Percentiles rank a stretch among this genome's conserved stretches.
Conservation (phyloP, 2,329 filamentous ascomycete genomes). For the Fusarium sp. region DNA sequence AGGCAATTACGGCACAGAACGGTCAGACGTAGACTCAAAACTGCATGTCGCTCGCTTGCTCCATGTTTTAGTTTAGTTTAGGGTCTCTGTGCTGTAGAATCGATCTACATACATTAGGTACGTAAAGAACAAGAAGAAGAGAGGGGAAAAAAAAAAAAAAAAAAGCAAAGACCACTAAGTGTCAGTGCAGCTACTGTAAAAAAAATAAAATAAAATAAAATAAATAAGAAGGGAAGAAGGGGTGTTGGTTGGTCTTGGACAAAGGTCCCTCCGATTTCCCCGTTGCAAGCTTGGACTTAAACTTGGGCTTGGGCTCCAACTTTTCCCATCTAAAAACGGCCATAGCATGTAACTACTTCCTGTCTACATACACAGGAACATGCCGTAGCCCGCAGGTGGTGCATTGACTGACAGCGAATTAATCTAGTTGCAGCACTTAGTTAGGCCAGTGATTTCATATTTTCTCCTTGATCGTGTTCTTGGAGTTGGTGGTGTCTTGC, state of each 20-base stretch:
- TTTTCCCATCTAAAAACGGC: conserved; percentile 23
- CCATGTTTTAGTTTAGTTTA: background rate
- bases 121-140: background rate
- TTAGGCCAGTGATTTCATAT: background rate
- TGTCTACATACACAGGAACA: conserved; percentile 11
- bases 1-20: background rate
- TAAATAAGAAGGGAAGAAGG: background rate
- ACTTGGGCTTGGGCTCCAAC: conserved; percentile 12
- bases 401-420: background rate
- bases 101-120: background rate
- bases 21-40: background rate
- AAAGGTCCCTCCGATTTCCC: conserved; percentile 14
- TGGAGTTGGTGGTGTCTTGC: conserved; percentile 14
- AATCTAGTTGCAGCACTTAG: background rate
- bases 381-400: conserved; percentile 3
- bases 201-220: background rate
- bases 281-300: background rate
- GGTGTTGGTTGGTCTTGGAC: conserved; percentile 2
- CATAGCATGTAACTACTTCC: background rate
- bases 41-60: background rate
- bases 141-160: background rate
- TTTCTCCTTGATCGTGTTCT: conserved; percentile 1
- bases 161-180: background rate
- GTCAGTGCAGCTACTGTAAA: background rate
- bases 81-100: background rate